A percentile compares a stretch with the other conserved stretches of the same genome.
Evolutionary conservation across 148 eudicot species (phyloP).

Genomic region (Pharnaceum exiguum): DNA sequence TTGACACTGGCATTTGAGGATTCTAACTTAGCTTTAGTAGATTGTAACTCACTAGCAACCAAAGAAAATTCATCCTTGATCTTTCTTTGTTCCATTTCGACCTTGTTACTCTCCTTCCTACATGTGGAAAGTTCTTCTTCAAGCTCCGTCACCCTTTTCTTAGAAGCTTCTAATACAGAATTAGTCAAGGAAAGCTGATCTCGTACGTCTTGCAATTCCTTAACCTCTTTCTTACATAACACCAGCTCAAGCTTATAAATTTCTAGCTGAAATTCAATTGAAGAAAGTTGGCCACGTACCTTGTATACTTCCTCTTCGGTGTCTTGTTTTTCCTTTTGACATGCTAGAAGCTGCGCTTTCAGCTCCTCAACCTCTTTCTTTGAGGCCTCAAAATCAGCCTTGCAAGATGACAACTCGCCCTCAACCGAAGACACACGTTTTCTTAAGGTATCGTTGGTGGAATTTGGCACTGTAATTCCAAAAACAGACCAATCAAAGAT

Average conservation of each 20-base stretch:
- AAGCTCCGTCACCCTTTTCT: too few species aligned
- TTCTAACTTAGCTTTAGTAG: neutral
- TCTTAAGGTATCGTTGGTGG: neutral
- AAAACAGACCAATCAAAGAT: conserved; percentile 5
- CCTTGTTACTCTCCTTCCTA: neutral
- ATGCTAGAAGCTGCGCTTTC: neutral
- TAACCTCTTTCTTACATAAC: too few species aligned
- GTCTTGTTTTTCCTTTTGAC: neutral
- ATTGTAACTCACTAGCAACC: neutral
- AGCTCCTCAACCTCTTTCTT: conserved; percentile 7
- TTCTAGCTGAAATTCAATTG: neutral
- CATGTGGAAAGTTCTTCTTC: too few species aligned
- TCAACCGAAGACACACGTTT: too few species aligned
- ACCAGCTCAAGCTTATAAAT: too few species aligned
- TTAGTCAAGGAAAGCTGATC: neutral
- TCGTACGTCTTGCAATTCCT: too few species aligned
- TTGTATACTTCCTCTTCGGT: neutral
- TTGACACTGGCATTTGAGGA: neutral
- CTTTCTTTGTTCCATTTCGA: neutral
- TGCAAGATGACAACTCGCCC: neutral
- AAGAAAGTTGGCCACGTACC: conserved; percentile 1
- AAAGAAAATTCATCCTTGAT: neutral
- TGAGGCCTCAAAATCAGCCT: conserved; percentile 7
- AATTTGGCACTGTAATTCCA: conserved; percentile 1
- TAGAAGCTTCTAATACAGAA: too few species aligned